Evolutionary conservation across 2,329 filamentous ascomycete genomes (phyloP), one percentile per base, ranked within the genome.

Genomic region (Dothistroma pini): DNA sequence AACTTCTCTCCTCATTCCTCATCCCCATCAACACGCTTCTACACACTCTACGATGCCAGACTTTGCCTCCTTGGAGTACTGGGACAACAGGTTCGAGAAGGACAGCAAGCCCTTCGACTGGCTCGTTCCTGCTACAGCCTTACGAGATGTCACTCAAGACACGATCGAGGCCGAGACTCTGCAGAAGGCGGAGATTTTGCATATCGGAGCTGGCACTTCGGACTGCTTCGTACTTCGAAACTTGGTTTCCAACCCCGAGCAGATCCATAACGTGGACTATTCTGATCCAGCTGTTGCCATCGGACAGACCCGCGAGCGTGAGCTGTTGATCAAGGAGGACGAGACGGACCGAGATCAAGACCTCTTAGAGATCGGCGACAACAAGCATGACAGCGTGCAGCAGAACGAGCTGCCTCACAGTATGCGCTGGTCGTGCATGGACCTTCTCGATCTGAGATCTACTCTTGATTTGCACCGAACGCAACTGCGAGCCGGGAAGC

Each of bases 241-340:
- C 5, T 55, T 68, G 31, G 62, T 66, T 16, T n/a, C 58, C 5
- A 41, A 63, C 34, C 64, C 66, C 16, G 57, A 59, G 41, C 64
- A 68, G 58, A 58, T 68, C 25, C 54, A 65, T n/a, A 68, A 68
- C 47, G 60, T 68, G 14, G 66, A 68, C 49, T 68, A 65, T 52
- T 65, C 64, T 12, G 41, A 64, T 35, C 44, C 60, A 7, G 66
- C 64, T 1, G 59, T 68, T 5, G 60, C 63, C 41, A 63, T 63
- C 2, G 60, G 55, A 9, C 61, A 59, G n/a, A 63, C 60, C 21
- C 62, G 66, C 4, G 66, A 68, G 58, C 55, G 63, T 21, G 62
- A 66, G 50, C 35, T 63, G 11, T 58, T 68, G n/a, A 41, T 55
- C 12, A 55, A 59, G 21, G 58, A 62, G 11, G 53, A 60, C 44